Base-by-base conservation (phyloP, 352 stramenopile genomes). In the Pythium vanterpoolii region DNA sequence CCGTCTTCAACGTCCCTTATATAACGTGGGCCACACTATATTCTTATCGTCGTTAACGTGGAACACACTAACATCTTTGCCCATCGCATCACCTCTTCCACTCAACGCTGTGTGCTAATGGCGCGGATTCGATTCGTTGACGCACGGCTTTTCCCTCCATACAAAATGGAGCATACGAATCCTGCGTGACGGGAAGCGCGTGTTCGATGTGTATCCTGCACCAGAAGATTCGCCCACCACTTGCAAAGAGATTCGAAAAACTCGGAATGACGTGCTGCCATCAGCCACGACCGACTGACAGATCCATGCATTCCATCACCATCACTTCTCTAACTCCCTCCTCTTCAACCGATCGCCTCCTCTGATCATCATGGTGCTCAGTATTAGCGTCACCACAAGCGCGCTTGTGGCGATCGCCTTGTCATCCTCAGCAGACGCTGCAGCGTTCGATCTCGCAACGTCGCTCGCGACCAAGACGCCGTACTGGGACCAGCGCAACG, bases 391-490 rank as follows among this genome's bases (percentile, higher is more conserved):
- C 14, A 13, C 34, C 5, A 23, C 33, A 16, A 46, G 26, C 5
- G 49, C 11, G 33, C 49, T 56, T 0, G 34, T 47, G 8, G 33
- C 34, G 5, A 5, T 33, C 34, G 31, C 46, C 24, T n/a, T 18
- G 3, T 36, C 27, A 10, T 23, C 45, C 5, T 5, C n/a, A 13
- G 24, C 45, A 5, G 24, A 45, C 24, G 23, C n/a, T 23, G 45
- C 38, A 13, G 33, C 39, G 18, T 69, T 69, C 34, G 62, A 70
- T 16, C 33, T 64, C 13, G 44, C 48, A 5, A 70, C 33, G 34
- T 59, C 63, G 23, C 38, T 70, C 27, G 56, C 50, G 6, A 60
- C 63, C 44, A 70, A 70, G 63, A 70, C 56, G 3, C 14, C 63
- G 56, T 70, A 65, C 56, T 70, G 50, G 49, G 63, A 70, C 51